Percentiles rank a stretch among this genome's conserved stretches.
Conservation (phyloP, 148 eudicot genomes). For the Tetragonia tetragonoides region DNA sequence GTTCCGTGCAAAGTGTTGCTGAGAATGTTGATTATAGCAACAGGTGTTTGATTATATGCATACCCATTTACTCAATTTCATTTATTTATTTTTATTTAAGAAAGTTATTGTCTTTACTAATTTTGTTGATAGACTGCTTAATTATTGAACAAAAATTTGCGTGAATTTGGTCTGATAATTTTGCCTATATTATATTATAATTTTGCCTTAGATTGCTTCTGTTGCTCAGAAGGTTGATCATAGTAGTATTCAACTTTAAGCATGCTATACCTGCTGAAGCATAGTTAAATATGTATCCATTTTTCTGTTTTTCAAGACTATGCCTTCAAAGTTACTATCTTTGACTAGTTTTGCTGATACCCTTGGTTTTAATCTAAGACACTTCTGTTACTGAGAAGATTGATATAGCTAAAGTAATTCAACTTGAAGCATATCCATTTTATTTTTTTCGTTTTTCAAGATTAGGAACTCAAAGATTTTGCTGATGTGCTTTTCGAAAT, state of each 20-base stretch:
- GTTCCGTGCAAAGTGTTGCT: slow-evolving; percentile 26
- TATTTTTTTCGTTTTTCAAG: too few relatives aligned
- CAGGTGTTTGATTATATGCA: slow-evolving; percentile 26
- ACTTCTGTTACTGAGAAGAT: too few relatives aligned
- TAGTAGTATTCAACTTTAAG: neutral
- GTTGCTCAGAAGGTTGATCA: neutral
- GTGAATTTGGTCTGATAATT: neutral
- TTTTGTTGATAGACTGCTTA: neutral
- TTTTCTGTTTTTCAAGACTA: neutral
- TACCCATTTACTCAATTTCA: neutral
- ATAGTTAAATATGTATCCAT: too few relatives aligned
- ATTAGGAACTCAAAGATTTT: neutral
- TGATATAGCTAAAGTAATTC: too few relatives aligned
- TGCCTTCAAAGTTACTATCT: neutral
- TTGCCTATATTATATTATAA: too few relatives aligned
- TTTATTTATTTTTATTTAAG: neutral
- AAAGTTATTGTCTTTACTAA: neutral
- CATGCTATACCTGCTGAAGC: neutral
- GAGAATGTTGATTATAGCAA: slow-evolving; percentile 23
- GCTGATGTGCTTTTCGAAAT: neutral
- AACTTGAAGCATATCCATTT: too few relatives aligned
- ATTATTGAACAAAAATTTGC: neutral
- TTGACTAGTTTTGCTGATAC: too few relatives aligned
- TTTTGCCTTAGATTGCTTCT: too few relatives aligned
- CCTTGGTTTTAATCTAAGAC: too few relatives aligned